Evolutionary conservation across 1,139 yeast species (phyloP), one percentile per base, ranked within the genome.

Genomic region (Candida neerlandica): DNA sequence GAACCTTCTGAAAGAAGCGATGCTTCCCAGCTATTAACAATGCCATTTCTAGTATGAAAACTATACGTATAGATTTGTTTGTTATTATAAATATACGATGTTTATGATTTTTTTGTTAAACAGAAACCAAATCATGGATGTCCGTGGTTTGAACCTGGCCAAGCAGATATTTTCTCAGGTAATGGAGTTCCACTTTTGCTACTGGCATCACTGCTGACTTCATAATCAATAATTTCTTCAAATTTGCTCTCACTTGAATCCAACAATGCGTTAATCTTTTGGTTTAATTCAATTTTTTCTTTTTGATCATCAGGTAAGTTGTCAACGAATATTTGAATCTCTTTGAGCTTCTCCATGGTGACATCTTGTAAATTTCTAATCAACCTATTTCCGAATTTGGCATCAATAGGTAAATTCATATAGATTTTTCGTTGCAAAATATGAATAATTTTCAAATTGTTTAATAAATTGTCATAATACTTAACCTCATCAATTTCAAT

Each of bases 131-230:
- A 23, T 60, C 54, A 77, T 7, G 88, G 88, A 60, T 84, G 89
- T 0, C 86, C 86, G 59, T 82, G 87, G 55, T 83, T 76, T 5
- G 82, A 75, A 0, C 88, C 87, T 0, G 89, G 89, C 89, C 89
- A 84, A 0, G 89, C 89, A 35, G 80, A 70, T 9, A 84, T 71
- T 46, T 63, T 67, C 47, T 75, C 78, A 0, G 76, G 76, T 10
- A 63, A 63, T 5, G 75, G 73, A 5, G 71, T 67, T 1, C 69
- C 59, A 3, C 68, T 63, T 43, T 66, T 53, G 44, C 69, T 66
- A 29, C 61, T 58, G 3, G 56, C 52, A 1, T 58, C 55, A 32
- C 61, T 63, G 15, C 49, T 48, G n/a, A 47, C 39, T 1, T 51
- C 52, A 19, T 51, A 56, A 3, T 60, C 64, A 5, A 57, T 50